A percentile compares a stretch with the other conserved stretches of the same genome.
Conservation (phyloP, 257 asterid genomes). For the Echites panduratus region DNA sequence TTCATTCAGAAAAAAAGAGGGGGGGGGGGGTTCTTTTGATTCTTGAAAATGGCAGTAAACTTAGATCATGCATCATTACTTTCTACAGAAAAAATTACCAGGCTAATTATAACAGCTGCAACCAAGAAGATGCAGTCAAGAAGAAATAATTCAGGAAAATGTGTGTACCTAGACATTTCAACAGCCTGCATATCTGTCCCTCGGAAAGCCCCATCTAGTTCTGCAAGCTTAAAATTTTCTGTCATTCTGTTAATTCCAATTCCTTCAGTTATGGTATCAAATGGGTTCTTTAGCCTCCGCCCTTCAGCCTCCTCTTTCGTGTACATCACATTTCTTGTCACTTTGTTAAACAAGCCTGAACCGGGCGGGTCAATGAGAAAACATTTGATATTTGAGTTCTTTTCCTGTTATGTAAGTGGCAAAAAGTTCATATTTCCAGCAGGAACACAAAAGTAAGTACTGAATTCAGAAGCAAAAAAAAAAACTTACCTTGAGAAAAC, state of each 20-base stretch:
- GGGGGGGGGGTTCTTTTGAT: background rate
- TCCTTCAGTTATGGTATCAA: constrained; percentile 93
- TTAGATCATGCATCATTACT: background rate
- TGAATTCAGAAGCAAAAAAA: constrained; percentile 11
- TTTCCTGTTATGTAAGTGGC: constrained; percentile 48
- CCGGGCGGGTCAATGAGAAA: constrained; percentile 94
- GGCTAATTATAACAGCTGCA: background rate
- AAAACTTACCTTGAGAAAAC: constrained; percentile 64
- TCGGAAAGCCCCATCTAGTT: constrained; percentile 85
- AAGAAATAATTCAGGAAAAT: background rate
- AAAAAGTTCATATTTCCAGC: constrained; percentile 8
- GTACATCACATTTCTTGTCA: constrained; percentile 94
- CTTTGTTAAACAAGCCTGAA: constrained; percentile 92
- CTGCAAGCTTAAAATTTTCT: constrained; percentile 70
- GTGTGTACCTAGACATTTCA: constrained; percentile 82
- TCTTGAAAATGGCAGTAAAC: background rate
- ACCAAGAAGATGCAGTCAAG: background rate
- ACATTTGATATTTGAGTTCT: constrained; percentile 56
- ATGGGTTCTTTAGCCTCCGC: constrained; percentile 76
- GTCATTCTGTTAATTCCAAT: constrained; percentile 90
- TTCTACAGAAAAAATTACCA: background rate
- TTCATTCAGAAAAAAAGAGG: background rate
- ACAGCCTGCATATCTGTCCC: constrained; percentile 91
- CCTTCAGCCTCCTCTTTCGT: constrained; percentile 95
- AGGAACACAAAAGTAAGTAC: background rate